phyloP scores from a whole-genome alignment of 768 basidiomycete genomes.

The Rhizopogon vinicolor region DNA sequence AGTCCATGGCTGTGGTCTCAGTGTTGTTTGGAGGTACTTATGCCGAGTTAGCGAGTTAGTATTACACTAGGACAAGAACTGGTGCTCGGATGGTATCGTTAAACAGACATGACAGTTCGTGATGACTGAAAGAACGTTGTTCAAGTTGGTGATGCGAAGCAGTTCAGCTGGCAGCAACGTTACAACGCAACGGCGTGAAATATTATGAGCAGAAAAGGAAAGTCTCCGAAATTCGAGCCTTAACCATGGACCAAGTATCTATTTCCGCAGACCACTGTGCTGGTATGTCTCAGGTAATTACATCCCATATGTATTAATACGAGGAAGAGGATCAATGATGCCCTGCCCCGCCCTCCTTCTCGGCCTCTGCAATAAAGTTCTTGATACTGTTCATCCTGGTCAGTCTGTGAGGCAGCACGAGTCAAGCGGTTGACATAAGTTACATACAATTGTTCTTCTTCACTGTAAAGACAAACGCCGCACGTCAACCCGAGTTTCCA shows the following conservation, averaged over 20 bases:
- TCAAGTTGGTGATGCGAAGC: background rate
- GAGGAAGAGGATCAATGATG: conserved; percentile 17
- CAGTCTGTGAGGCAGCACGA: conserved; percentile 32
- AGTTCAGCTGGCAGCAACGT: background rate
- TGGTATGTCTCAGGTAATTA: conserved; percentile 1
- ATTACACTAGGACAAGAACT: no score
- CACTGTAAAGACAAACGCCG: conserved; percentile 35
- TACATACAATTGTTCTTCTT: conserved; percentile 83
- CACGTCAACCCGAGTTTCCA: conserved; percentile 7
- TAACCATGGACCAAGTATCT: background rate
- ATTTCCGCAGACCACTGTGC: background rate
- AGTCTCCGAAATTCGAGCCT: background rate
- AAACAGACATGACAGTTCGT: background rate
- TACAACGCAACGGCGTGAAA: background rate
- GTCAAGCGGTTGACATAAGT: conserved; percentile 2
- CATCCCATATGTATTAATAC: background rate
- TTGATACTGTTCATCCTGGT: conserved; percentile 64
- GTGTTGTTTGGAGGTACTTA: background rate
- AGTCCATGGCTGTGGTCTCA: background rate
- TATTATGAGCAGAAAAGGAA: background rate
- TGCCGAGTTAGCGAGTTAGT: no score
- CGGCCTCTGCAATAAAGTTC: conserved; percentile 78
- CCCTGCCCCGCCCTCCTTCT: conserved; percentile 59
- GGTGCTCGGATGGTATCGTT: background rate
- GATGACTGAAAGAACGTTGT: background rate